Percentiles rank a stretch among this genome's conserved stretches.
phyloP scores from a whole-genome alignment of 129 eudicot species.

The Flaveria bidentis region DNA sequence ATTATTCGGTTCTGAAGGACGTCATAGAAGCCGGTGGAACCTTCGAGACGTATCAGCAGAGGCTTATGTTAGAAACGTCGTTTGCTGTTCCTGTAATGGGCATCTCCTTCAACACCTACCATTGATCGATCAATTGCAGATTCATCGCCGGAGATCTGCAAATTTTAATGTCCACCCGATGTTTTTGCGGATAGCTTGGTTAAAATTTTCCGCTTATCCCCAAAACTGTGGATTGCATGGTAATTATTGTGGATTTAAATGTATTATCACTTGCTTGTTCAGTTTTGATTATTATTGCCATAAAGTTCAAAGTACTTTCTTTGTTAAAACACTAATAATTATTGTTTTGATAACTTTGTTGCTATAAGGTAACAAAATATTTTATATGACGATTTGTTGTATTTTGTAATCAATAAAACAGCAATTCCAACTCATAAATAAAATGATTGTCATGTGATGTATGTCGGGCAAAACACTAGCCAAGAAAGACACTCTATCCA shows the following conservation, averaged over 20 bases:
- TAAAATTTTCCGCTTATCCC: too few species aligned
- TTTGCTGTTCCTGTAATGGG: conserved; percentile 77
- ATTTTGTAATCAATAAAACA: conserved; percentile 13
- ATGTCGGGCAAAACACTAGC: conserved; percentile 18
- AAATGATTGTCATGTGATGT: conserved; percentile 34
- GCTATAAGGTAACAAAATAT: conserved; percentile 1
- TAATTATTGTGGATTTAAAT: conserved; percentile 16
- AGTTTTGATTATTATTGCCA: not conserved
- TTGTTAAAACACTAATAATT: too few species aligned
- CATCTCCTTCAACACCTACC: conserved; percentile 43
- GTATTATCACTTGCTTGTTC: not conserved
- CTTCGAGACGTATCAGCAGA: conserved; percentile 60
- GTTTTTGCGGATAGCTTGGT: too few species aligned
- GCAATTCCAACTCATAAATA: conserved; percentile 25
- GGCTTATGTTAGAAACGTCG: conserved; percentile 61
- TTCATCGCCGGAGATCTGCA: too few species aligned
- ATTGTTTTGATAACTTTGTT: not conserved
- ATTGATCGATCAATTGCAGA: conserved; percentile 6
- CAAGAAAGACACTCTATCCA: not conserved
- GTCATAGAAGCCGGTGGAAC: conserved; percentile 50
- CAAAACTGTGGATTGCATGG: conserved; percentile 16
- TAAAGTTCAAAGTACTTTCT: not conserved
- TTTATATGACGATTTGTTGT: not conserved
- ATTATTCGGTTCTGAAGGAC: conserved; percentile 47
- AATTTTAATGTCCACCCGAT: too few species aligned